Percentiles rank a stretch among this genome's conserved stretches.
These are phyloP conservation scores for Pseudonectria foliicola DNA, from an alignment of 2,329 filamentous ascomycete species.

Conservation along the genomic window DNA sequence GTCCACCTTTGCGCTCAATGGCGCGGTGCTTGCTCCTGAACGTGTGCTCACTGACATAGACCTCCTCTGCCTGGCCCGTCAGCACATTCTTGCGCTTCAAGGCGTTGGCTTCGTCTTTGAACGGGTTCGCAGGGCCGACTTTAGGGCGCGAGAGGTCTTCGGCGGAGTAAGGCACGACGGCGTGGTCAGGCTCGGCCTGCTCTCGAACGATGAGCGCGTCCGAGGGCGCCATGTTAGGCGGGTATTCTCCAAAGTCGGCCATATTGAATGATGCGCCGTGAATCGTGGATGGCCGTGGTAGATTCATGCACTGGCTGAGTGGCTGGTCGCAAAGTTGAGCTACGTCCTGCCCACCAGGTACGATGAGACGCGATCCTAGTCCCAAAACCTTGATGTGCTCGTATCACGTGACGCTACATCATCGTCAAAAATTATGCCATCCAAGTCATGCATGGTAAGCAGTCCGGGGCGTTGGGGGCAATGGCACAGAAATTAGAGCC, in stretches of 20 bases:
- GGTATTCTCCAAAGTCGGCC: slow-evolving; percentile 56
- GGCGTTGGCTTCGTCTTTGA: slow-evolving; percentile 53
- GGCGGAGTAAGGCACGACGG: slow-evolving; percentile 60
- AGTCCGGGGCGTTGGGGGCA: neutral
- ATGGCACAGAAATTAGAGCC: no score
- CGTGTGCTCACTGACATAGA: slow-evolving; percentile 80
- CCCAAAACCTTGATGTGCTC: no score
- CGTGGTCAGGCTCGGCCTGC: slow-evolving; percentile 50
- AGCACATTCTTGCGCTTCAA: slow-evolving; percentile 74
- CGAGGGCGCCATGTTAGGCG: slow-evolving; percentile 58
- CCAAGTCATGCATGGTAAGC: neutral
- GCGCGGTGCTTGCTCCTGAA: slow-evolving; percentile 85
- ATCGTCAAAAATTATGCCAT: no score
- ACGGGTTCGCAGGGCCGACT: slow-evolving; percentile 68
- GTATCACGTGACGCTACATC: no score
- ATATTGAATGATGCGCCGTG: slow-evolving; percentile 31
- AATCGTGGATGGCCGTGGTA: neutral
- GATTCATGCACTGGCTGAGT: slow-evolving; percentile 8
- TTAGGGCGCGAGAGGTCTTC: slow-evolving; percentile 61
- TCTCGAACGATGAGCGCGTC: slow-evolving; percentile 54
- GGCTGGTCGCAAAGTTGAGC: slow-evolving; percentile 6
- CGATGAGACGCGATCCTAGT: no score
- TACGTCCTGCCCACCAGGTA: no score
- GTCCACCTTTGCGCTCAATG: slow-evolving; percentile 59
- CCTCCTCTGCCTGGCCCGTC: slow-evolving; percentile 84